These are phyloP conservation scores for Pisolithus marmoratus DNA, from an alignment of 768 basidiomycete species.

Conservation along the genomic window DNA sequence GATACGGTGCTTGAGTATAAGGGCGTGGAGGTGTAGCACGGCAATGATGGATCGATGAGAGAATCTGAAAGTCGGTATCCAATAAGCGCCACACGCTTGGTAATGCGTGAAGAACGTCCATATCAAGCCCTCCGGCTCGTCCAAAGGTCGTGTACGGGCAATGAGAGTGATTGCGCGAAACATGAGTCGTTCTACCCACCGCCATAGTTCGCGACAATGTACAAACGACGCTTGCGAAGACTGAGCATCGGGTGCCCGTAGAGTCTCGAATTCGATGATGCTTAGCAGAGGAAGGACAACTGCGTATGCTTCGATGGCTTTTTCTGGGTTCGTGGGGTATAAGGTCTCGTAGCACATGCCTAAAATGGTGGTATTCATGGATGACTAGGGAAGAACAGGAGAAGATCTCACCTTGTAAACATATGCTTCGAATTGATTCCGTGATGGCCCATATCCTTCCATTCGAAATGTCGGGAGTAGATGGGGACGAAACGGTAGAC, in stretches of 20 bases:
- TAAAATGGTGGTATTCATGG: constrained; percentile 22
- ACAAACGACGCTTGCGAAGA: constrained; percentile 44
- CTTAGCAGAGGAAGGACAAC: constrained; percentile 50
- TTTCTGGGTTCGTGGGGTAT: constrained; percentile 38
- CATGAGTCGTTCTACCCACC: constrained; percentile 79
- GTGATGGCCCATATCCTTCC: constrained; percentile 67
- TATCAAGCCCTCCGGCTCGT: constrained; percentile 36
- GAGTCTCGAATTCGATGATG: constrained; percentile 42
- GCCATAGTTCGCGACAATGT: constrained; percentile 76
- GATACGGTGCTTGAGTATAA: constrained; percentile 46
- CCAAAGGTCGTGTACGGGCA: constrained; percentile 37
- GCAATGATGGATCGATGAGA: constrained; percentile 66
- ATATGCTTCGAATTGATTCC: constrained; percentile 71
- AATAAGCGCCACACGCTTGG: constrained; percentile 53
- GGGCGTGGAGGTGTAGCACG: constrained; percentile 67
- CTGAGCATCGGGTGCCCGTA: constrained; percentile 23
- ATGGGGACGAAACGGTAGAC: constrained; percentile 35
- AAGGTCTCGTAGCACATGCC: constrained; percentile 75
- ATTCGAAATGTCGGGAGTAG: constrained; percentile 54
- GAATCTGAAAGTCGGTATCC: constrained; percentile 78
- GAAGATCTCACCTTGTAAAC: constrained; percentile 60
- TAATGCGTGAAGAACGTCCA: constrained; percentile 65
- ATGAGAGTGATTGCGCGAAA: constrained; percentile 73
- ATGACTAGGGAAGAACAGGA: neutral
- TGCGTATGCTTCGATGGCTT: constrained; percentile 55